Evolutionary conservation across 352 stramenopile species (phyloP), one percentile per base, ranked within the genome.

Genomic region (Phytopythium cucurbitacearum): DNA sequence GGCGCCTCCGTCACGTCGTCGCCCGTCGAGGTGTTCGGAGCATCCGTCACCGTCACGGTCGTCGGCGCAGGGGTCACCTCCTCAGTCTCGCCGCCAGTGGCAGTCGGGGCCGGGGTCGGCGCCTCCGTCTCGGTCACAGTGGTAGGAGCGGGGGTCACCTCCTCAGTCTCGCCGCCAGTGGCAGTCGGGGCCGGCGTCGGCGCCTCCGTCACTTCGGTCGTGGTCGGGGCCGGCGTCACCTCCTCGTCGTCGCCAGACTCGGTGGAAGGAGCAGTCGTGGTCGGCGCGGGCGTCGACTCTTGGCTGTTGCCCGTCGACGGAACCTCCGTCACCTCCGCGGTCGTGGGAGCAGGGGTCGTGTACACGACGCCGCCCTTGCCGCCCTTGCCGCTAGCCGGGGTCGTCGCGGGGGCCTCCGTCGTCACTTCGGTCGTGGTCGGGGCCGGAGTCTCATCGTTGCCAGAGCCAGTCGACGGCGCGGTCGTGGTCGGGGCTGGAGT

Each of bases 141-240:
- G 8, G 40, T 45, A 0, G 40, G 40, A 16, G 40, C 40, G 2
- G 40, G 40, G 6, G 40, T 21, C 13, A 15, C 8, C 13, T 16
- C 21, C 4, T 12, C 8, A 0, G 6, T 15, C 9, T 45, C 8
- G 2, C 40, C 40, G 13, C 40, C 21, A 7, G 21, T 15, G 13
- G n/a, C 13, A 11, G 40, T 45, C n/a, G 40, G 40, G 40, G 40
- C 40, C 40, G 40, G 40, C n/a, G 40, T 45, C 48, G 48, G 48
- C 15, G 5, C 7, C 36, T 53, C 48, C 48, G 48, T 37, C 9
- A 9, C 12, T 37, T 53, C 48, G 8, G 32, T 15, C 21, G 28
- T 55, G 11, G 49, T 40, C 21, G 49, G 49, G 33, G 49, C 49
- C 7, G 46, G 46, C 46, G 46, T 51, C 46, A 36, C 46, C 46